phyloP scores from a whole-genome alignment of 176 grass and related monocot genomes.

The Zea mays region Zm-B73-REFERENCE-NAM-5.0 NC_050104.1:13462501-13463000 shows the following conservation, averaged over 20 bases:
- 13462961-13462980: conserved; percentile 56
- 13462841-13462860: not conserved
- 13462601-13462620: conserved; percentile 54
- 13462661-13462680: not conserved
- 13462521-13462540: conserved; percentile 76
- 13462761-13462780: not conserved
- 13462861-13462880: not conserved
- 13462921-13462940: not conserved
- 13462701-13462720: conserved; percentile 5
- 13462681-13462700: not conserved
- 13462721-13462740: not conserved
- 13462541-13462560: conserved; percentile 94
- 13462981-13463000: conserved; percentile 66
- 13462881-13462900: not conserved
- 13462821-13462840: not conserved
- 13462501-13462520: conserved; percentile 55
- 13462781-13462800: conserved; percentile 23
- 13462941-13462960: conserved; percentile 49
- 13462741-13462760: not conserved
- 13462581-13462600: conserved; percentile 57
- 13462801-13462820: not conserved
- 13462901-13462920: not conserved
- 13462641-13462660: conserved; percentile 9
- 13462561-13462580: conserved; percentile 63
- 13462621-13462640: conserved; percentile 11